phyloP scores from a whole-genome alignment of 148 eudicot genomes.

The Silene latifolia region DNA sequence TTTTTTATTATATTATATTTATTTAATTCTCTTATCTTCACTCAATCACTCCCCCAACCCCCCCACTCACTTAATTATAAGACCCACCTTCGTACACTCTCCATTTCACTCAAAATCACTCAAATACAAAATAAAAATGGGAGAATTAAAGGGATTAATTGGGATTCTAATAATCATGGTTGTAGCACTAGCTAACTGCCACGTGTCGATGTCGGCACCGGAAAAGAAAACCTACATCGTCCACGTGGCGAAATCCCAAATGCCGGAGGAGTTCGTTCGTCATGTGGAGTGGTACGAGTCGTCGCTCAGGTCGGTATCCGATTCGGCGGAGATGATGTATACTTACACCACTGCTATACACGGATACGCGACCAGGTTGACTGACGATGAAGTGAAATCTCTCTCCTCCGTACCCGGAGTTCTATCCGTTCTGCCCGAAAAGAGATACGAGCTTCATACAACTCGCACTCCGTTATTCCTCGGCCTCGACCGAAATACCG shows the following conservation, averaged over 20 bases:
- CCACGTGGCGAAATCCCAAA: conserved; percentile 49
- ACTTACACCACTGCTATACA: conserved; percentile 44
- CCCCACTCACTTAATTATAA: neutral
- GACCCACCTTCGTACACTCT: neutral
- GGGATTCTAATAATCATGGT: neutral
- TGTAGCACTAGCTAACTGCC: conserved; percentile 4
- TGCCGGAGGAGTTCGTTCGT: conserved; percentile 39
- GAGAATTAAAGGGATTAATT: neutral
- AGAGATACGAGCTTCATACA: conserved; percentile 48
- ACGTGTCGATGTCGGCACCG: conserved; percentile 11
- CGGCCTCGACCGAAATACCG: conserved; percentile 37
- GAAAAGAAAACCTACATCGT: conserved; percentile 41
- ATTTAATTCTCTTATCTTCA: neutral
- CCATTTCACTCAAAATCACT: neutral
- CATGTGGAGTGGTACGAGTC: conserved; percentile 47
- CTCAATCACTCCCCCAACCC: conserved; percentile 4
- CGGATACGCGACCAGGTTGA: conserved; percentile 53
- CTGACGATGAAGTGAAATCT: conserved; percentile 28
- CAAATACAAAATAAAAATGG: neutral
- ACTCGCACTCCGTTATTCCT: conserved; percentile 61
- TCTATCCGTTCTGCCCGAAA: conserved; percentile 46
- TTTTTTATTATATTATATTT: no score
- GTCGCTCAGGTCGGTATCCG: conserved; percentile 45
- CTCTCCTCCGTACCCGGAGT: conserved; percentile 41
- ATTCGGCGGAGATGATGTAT: conserved; percentile 53